Evolutionary conservation across 768 basidiomycete genomes (phyloP), one percentile per base, ranked within the genome.

Genomic region (Tulasnella sp.): DNA sequence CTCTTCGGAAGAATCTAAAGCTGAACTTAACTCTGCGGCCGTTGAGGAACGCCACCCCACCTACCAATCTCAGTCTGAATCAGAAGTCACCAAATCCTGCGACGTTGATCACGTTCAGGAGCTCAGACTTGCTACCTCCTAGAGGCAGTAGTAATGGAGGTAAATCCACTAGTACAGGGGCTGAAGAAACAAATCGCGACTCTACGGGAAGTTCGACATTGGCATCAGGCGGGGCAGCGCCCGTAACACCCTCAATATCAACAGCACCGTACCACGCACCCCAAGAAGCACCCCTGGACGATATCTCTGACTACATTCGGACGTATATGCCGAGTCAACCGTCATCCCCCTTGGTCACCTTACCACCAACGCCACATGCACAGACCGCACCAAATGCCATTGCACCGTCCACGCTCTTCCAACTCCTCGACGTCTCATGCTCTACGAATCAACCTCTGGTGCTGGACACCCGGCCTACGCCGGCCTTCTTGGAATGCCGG

Each of bases 21-120:
- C 77, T 81, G 70, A 91, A 91, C 65, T 78, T 91, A 38, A 82
- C 81, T 60, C 76, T 91, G 34, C 79, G 88, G 21, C 88, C 89
- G 27, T 84, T 91, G 44, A 62, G 29, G 38, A 45, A 29, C 19
- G 21, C 19, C 19, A 21, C 58, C 17, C 61, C 56, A 17, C 19
- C 53, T n/a, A 17, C 26, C 17, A 34, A 17, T 19, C 60, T 43
- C 43, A 58, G 43, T 27, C 45, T 45, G 26, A 27, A 58, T 30
- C 47, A n/a, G 21, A 29, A 5, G 27, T 48, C 47, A 11, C 47
- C 47, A n/a, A 5, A 5, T 48, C 27, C 47, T 48, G 34, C 34
- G 7, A 15, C 34, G 15, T 5, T 7, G 15, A 38, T 5, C 34
- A 38, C 34, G 34, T 15, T 15, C 5, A 38, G 34, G 34, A 38